Base-by-base conservation (phyloP, 192 early-diverging fungal genomes). In the Chytriomyces confervae region DNA sequence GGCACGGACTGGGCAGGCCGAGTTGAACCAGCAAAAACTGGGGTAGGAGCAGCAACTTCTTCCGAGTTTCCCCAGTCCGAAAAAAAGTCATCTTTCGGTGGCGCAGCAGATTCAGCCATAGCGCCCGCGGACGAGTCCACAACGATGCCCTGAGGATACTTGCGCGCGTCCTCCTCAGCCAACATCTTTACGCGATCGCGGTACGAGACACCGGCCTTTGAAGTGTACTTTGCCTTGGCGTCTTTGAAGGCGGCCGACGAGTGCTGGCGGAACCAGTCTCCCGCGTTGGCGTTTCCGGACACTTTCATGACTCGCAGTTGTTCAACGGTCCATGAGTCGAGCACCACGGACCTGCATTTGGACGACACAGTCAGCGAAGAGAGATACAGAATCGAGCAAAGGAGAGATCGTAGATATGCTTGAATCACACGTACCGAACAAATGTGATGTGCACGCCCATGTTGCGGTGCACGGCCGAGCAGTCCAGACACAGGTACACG, bases 381-480 rank as follows among this genome's bases (percentile, higher is more conserved):
- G 46, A 75, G 65, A 76, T 80, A 61, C 45, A 51, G 11, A 36
- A 18, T n/a, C n/a, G 6, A 49, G 23, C 51, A 53, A 8, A 65
- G 63, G 63, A 65, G 63, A 36, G 36, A 65, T n/a, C n/a, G n/a
- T n/a, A n/a, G n/a, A n/a, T n/a, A n/a, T n/a, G n/a, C n/a, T 36
- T 36, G 29, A 3, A 36, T 5, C 2, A 65, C 27, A 69, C 57
- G 57, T 64, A 95, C 93, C 97, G 87, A 9, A 98, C 97, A 91
- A 98, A 98, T 10, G 92, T 93, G 64, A 98, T 95, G 77, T 99
- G 97, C 10, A 98, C 97, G 50, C 97, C 97, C 83, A 99, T 91
- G 77, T 96, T 96, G 73, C 97, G 90, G 79, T 99, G 97, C 27
- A 95, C 94, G 5, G 95, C 91, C 11, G 96, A 95, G 81, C 97